Evolutionary conservation across 768 basidiomycete genomes (phyloP), one percentile per base, ranked within the genome.

Genomic region (Xerocomus potaroensis): DNA sequence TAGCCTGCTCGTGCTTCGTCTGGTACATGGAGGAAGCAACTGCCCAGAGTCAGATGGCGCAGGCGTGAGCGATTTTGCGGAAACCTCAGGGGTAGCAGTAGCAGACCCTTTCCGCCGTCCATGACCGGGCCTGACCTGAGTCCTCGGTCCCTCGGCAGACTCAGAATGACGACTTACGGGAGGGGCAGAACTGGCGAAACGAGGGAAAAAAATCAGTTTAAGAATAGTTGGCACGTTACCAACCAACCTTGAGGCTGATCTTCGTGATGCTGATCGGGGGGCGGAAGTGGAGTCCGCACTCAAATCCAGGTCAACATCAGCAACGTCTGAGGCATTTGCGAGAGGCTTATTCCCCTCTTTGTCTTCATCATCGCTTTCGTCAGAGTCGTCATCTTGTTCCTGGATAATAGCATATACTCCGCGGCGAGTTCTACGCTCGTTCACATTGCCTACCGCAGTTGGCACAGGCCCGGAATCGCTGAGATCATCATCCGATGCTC

Each of bases 341-440:
- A 77, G 61, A 18, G 77, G 74, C 24, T 72, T 69, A 50, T 73
- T 69, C 43, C 72, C 75, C 33, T 75, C 78, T 33, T 65, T 70
- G 31, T 66, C 65, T 45, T 80, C 77, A 39, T 79, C 78, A 21
- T 81, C 77, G 48, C 77, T 79, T 48, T 79, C 79, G 51, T 84
- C 83, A 32, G 78, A 78, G 41, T 80, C 78, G 18, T 81, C 76
- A 45, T 75, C 77, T 48, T 75, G 72, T 50, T 79, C 74, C 51
- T 75, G 72, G 51, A 83, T 66, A 32, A 87, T 77, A 23, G 84
- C 84, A 61, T 91, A 91, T 15, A 91, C 88, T 26, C 88, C 87
- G 33, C 88, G 76, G 24, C 88, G 80, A 40, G 88, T 91, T 52
- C 88, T 74, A 31, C 88, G 76, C 62, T 90, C 88, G 57, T 91